Percentiles rank a stretch among this genome's conserved stretches.
Conservation (phyloP, 768 basidiomycete genomes). For the Gymnopilus dilepis region DNA sequence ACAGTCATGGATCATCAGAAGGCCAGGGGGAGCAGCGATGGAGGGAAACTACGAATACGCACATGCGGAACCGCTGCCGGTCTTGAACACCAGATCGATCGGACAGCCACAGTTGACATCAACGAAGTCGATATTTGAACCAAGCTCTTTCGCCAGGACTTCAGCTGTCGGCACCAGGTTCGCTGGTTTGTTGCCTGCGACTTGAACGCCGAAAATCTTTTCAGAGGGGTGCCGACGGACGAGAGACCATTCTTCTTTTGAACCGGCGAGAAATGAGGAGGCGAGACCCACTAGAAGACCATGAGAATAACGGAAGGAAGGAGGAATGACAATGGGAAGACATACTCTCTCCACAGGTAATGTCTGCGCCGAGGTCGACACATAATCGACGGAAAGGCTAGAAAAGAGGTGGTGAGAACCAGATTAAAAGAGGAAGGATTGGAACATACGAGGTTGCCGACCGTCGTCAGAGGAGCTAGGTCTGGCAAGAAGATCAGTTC, state of each 20-base stretch:
- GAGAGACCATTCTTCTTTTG: constrained; percentile 94
- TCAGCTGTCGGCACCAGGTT: constrained; percentile 84
- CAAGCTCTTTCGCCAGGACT: constrained; percentile 71
- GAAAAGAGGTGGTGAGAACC: neutral
- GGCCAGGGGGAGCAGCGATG: neutral
- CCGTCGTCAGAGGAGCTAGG: constrained; percentile 83
- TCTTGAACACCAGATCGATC: constrained; percentile 93
- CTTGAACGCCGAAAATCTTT: constrained; percentile 85
- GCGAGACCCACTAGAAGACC: constrained; percentile 99
- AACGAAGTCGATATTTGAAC: constrained; percentile 80
- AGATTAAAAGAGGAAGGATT: neutral
- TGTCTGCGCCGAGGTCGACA: constrained; percentile 86
- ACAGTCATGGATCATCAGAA: neutral
- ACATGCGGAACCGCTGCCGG: constrained; percentile 90
- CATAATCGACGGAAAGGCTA: constrained; percentile 94
- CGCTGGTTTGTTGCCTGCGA: constrained; percentile 87
- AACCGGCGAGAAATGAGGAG: constrained; percentile 84
- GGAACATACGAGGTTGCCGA: constrained; percentile 80
- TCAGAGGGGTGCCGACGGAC: constrained; percentile 90
- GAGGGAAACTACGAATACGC: constrained; percentile 36
- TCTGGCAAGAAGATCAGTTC: constrained; percentile 26
- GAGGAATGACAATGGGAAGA: constrained; percentile 7
- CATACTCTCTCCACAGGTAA: constrained; percentile 93
- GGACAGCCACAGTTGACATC: constrained; percentile 98
- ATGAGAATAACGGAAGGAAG: neutral